These are phyloP conservation scores for Aspergillus mulundensis DNA, from an alignment of 495 filamentous ascomycete species.

Conservation along the genomic window DNA sequence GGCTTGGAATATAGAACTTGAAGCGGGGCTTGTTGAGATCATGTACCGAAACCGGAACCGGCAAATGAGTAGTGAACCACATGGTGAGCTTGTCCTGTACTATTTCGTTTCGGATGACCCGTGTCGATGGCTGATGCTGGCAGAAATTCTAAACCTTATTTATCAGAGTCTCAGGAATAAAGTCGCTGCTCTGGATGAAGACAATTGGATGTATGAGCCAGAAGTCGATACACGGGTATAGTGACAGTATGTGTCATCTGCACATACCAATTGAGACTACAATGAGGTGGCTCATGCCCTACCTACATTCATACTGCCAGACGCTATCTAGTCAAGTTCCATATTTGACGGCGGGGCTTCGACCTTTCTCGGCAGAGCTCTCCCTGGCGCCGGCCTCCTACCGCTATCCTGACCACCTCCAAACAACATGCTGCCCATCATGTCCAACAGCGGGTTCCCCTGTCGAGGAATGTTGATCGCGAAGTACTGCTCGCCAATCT, in stretches of 20 bases:
- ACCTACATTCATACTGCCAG: constrained; percentile 1
- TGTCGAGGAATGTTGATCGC: constrained; percentile 84
- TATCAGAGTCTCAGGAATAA: constrained; percentile 68
- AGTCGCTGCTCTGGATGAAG: constrained; percentile 68
- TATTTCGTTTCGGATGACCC: neutral
- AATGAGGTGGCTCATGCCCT: neutral
- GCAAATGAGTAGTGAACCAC: constrained; percentile 57
- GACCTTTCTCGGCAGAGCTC: constrained; percentile 40
- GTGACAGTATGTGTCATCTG: neutral
- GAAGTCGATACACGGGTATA: constrained; percentile 48
- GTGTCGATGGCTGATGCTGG: constrained; percentile 18
- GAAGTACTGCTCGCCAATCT: constrained; percentile 96
- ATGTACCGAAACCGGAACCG: constrained; percentile 60
- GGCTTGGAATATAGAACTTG: constrained; percentile 34
- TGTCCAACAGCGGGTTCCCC: constrained; percentile 87
- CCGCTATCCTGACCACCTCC: constrained; percentile 52
- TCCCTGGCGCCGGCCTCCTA: constrained; percentile 31
- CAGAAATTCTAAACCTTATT: constrained; percentile 70
- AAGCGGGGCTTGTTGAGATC: constrained; percentile 46
- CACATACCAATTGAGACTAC: constrained; percentile 1
- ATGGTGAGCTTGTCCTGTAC: constrained; percentile 48
- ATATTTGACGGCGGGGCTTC: constrained; percentile 48
- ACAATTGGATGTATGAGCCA: constrained; percentile 88
- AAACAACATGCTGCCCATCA: constrained; percentile 94
- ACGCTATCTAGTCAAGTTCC: constrained; percentile 48